These are phyloP conservation scores for Carex scoparia DNA, from an alignment of 176 grass and related monocot genomes.

Conservation along the genomic window DNA sequence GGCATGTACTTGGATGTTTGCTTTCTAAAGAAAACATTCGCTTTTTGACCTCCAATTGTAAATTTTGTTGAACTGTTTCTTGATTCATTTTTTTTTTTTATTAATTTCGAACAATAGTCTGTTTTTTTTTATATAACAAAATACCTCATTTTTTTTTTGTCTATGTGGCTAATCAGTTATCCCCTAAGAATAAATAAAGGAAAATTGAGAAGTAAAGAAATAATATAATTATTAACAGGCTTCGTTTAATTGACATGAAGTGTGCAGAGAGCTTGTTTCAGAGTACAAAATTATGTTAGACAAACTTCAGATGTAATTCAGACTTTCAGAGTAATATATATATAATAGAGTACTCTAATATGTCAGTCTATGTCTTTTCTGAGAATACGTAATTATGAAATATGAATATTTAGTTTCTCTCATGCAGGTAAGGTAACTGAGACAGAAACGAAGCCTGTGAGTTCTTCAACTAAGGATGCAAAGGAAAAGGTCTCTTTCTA, in stretches of 20 bases:
- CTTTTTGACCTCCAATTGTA: not conserved
- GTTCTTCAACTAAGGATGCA: constrained; percentile 12
- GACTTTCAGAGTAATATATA: not conserved
- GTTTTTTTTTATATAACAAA: not conserved
- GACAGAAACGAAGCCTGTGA: constrained; percentile 9
- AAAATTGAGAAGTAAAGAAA: not conserved
- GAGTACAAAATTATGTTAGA: not conserved
- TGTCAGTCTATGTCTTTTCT: not conserved
- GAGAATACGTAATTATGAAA: not conserved
- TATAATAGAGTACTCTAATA: not conserved
- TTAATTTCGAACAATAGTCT: not conserved
- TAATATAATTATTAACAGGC: not conserved
- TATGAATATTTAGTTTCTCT: constrained; percentile 15
- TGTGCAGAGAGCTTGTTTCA: not conserved
- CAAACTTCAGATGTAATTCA: not conserved
- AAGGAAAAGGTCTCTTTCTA: constrained; percentile 17
- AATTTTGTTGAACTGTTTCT: constrained; percentile 11
- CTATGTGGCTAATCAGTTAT: not conserved
- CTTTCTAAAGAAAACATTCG: constrained; percentile 7
- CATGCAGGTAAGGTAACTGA: constrained; percentile 20
- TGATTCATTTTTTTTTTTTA: not conserved
- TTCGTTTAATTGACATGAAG: not conserved
- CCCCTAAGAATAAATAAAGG: not conserved
- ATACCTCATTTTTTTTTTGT: not conserved
- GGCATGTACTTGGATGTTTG: constrained; percentile 10